These are phyloP conservation scores for Pestalotiopsis sp. DNA, from an alignment of 2,329 filamentous ascomycete genomes.

Conservation along the genomic window DNA sequence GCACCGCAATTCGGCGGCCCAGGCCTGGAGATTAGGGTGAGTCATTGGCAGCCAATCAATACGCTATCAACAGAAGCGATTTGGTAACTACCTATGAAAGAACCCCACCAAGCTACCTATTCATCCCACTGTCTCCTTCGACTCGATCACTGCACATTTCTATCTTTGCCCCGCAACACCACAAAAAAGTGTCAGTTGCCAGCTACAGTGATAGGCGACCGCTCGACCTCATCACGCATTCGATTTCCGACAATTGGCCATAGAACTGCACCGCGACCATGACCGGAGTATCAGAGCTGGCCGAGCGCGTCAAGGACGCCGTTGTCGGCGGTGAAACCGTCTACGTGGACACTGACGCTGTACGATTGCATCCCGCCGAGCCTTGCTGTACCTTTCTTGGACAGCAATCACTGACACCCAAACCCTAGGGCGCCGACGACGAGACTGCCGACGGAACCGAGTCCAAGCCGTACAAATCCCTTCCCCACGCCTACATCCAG, in stretches of 20 bases:
- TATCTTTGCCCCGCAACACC: constrained; percentile 2
- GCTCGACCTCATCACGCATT: background rate
- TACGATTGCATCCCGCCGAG: background rate
- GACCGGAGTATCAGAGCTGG: constrained; percentile 51
- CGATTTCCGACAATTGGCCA: background rate
- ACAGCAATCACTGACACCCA: background rate
- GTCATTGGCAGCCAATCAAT: constrained; percentile 14
- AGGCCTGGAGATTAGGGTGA: constrained; percentile 10
- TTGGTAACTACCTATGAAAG: background rate
- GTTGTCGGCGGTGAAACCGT: constrained; percentile 45
- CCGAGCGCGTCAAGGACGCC: constrained; percentile 47
- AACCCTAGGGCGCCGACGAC: constrained; percentile 66
- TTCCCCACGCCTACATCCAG: constrained; percentile 77
- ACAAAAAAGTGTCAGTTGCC: constrained; percentile 4
- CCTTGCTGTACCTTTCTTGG: background rate
- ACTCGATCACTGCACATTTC: constrained; percentile 7
- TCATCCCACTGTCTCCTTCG: background rate
- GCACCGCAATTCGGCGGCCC: constrained; percentile 1
- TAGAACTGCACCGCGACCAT: constrained; percentile 30
- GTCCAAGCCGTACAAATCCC: constrained; percentile 77
- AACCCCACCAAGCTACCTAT: constrained; percentile 11
- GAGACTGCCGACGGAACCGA: constrained; percentile 68
- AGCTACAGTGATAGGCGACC: background rate
- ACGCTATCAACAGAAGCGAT: constrained; percentile 11
- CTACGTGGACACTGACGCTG: constrained; percentile 78